phyloP scores from a whole-genome alignment of 2,329 filamentous ascomycete genomes.

The Arthroderma sp. region DNA sequence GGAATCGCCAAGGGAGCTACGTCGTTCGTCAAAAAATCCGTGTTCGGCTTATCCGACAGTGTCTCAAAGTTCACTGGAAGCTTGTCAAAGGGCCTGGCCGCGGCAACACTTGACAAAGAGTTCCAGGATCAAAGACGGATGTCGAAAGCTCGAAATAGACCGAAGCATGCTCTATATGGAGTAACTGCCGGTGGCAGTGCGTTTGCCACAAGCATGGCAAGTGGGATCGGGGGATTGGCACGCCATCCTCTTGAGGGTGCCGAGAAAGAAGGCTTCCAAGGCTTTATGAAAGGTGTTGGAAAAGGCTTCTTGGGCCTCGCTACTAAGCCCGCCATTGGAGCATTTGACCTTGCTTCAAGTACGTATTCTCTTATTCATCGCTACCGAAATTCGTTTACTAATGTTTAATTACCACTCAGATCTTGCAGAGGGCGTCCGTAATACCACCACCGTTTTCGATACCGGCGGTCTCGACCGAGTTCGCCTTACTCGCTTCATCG shows the following conservation, averaged over 20 bases:
- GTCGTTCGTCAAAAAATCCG: slow-evolving; percentile 95
- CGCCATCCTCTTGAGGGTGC: slow-evolving; percentile 90
- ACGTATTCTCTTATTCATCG: slow-evolving; percentile 8
- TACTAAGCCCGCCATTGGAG: slow-evolving; percentile 91
- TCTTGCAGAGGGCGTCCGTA: slow-evolving; percentile 91
- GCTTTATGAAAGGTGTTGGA: slow-evolving; percentile 95
- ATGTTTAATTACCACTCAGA: slow-evolving; percentile 28
- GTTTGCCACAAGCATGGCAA: slow-evolving; percentile 81
- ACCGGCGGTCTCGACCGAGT: slow-evolving; percentile 87
- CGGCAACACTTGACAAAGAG: slow-evolving; percentile 92
- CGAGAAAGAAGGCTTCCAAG: slow-evolving; percentile 83
- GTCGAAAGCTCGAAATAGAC: slow-evolving; percentile 79
- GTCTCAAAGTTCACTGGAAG: slow-evolving; percentile 97
- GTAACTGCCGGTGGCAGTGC: slow-evolving; percentile 93
- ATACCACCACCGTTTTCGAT: slow-evolving; percentile 97
- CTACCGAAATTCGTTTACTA: background rate
- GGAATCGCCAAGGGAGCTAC: slow-evolving; percentile 94
- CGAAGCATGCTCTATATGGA: slow-evolving; percentile 93
- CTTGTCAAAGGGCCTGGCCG: slow-evolving; percentile 89
- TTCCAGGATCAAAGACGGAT: slow-evolving; percentile 95
- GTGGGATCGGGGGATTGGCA: slow-evolving; percentile 83
- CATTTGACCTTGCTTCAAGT: slow-evolving; percentile 88
- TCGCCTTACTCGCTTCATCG: slow-evolving; percentile 83
- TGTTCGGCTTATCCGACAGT: slow-evolving; percentile 93
- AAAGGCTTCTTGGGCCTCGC: slow-evolving; percentile 90